These are phyloP conservation scores for Berberis thunbergii DNA, from an alignment of 164 flowering plant species.

Conservation along the genomic window DNA sequence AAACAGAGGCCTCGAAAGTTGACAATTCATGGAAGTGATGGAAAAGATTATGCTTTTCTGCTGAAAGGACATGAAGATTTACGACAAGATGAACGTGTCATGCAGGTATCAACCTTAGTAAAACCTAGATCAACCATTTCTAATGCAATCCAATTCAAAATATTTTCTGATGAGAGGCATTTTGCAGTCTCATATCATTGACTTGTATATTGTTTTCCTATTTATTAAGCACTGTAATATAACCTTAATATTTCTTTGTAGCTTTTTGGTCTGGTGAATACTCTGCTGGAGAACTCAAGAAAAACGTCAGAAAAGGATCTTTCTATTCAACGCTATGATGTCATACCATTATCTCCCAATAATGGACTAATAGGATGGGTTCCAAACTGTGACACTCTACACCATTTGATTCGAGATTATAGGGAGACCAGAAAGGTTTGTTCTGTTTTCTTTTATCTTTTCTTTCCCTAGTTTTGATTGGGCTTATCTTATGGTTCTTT, in stretches of 20 bases:
- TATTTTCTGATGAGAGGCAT: neutral
- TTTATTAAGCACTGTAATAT: neutral
- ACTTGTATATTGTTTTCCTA: too few species aligned
- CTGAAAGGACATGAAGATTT: constrained; percentile 97
- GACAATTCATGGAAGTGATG: constrained; percentile 96
- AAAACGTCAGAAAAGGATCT: constrained; percentile 90
- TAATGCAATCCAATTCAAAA: too few species aligned
- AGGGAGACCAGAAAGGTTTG: constrained; percentile 92
- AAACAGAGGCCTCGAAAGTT: constrained; percentile 95
- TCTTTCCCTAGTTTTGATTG: neutral
- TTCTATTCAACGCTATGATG: constrained; percentile 81
- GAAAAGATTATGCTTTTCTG: constrained; percentile 89
- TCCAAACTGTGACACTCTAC: constrained; percentile 92
- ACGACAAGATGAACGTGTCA: constrained; percentile 99
- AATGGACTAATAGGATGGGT: constrained; percentile 99
- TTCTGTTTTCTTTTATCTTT: constrained; percentile 1
- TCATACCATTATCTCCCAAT: constrained; percentile 93
- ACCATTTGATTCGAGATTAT: constrained; percentile 88
- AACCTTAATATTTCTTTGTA: constrained; percentile 18
- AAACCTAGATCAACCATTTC: too few species aligned
- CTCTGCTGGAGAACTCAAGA: constrained; percentile 80
- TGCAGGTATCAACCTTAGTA: constrained; percentile 57
- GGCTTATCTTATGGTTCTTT: constrained; percentile 3
- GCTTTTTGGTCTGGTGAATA: constrained; percentile 97
- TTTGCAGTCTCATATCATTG: neutral